Evolutionary conservation across 805 yeast genomes (phyloP).

Genomic region (Metschnikowia corniflorae): DNA sequence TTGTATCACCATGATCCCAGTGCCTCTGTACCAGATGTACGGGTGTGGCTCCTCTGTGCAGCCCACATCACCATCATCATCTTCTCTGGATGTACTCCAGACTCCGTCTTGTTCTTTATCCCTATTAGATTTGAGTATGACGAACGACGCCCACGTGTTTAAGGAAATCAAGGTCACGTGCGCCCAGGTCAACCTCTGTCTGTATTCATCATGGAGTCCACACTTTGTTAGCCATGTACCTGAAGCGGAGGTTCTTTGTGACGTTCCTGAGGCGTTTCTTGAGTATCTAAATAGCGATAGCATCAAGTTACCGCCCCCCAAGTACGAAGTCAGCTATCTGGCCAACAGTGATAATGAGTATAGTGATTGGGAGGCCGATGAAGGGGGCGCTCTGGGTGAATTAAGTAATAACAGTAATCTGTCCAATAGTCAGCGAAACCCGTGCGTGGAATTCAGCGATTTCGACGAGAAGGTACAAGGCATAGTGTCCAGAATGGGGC

Average conservation of each 20-base stretch:
- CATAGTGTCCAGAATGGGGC: constrained; percentile 48
- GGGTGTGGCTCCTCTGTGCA: too few relatives aligned
- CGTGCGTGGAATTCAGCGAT: constrained; percentile 43
- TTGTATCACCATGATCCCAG: too few relatives aligned
- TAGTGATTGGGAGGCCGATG: constrained; percentile 66
- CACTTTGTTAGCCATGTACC: constrained; percentile 20
- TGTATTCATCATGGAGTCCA: constrained; percentile 35
- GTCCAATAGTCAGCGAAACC: too few relatives aligned
- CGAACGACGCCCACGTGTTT: constrained; percentile 24
- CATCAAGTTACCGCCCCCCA: constrained; percentile 16
- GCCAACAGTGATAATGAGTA: constrained; percentile 59
- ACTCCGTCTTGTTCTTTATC: too few relatives aligned
- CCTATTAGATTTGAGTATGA: too few relatives aligned
- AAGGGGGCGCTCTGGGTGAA: not conserved
- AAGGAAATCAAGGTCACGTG: constrained; percentile 23
- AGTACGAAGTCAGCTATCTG: constrained; percentile 11
- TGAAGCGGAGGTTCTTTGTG: constrained; percentile 25
- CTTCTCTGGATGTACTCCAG: too few relatives aligned
- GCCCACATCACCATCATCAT: too few relatives aligned
- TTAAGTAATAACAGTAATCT: not conserved
- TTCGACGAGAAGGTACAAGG: constrained; percentile 53
- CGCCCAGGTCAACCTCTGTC: constrained; percentile 31
- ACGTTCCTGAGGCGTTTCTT: constrained; percentile 33
- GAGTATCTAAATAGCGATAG: constrained; percentile 29
- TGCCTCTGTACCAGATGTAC: too few relatives aligned